phyloP scores from a whole-genome alignment of 1,284 basidiomycete genomes.

The Microbotryomycetes sp. region DNA sequence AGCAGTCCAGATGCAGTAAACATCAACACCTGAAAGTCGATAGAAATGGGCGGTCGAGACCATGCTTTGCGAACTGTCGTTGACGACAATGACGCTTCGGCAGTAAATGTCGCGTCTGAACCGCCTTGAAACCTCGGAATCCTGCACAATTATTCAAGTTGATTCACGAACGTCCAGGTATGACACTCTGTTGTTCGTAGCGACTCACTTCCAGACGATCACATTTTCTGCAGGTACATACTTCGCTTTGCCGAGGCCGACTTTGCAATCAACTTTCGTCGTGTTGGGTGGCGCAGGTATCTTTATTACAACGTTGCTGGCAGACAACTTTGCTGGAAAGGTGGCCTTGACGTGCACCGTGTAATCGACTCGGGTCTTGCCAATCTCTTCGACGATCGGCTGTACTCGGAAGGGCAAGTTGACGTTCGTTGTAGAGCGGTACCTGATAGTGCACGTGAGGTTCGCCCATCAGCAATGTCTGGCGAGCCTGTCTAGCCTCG shows the following conservation, averaged over 20 bases:
- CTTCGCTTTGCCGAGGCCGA: slow-evolving; percentile 88
- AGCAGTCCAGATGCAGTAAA: slow-evolving; percentile 92
- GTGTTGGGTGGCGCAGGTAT: slow-evolving; percentile 96
- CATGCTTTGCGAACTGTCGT: slow-evolving; percentile 88
- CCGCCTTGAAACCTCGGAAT: slow-evolving; percentile 87
- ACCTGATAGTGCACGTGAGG: slow-evolving; percentile 49
- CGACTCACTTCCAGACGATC: slow-evolving; percentile 90
- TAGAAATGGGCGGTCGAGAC: slow-evolving; percentile 93
- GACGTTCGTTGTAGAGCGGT: slow-evolving; percentile 90
- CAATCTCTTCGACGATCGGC: slow-evolving; percentile 85
- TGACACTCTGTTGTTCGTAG: too few relatives aligned
- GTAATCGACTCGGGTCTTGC: slow-evolving; percentile 85
- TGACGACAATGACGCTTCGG: slow-evolving; percentile 71
- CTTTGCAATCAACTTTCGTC: slow-evolving; percentile 83
- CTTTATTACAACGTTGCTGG: slow-evolving; percentile 81
- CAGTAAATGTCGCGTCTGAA: slow-evolving; percentile 79
- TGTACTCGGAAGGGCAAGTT: slow-evolving; percentile 87
- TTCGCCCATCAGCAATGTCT: too few relatives aligned
- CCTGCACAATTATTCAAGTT: slow-evolving; percentile 46
- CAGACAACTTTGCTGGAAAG: slow-evolving; percentile 85
- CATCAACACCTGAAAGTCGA: slow-evolving; percentile 98
- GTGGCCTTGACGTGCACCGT: slow-evolving; percentile 80
- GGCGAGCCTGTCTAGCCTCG: too few relatives aligned
- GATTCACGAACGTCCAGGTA: too few relatives aligned
- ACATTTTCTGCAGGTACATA: slow-evolving; percentile 92